Conservation (phyloP, 768 basidiomycete genomes). For the Filobasidium wieringae region DNA sequence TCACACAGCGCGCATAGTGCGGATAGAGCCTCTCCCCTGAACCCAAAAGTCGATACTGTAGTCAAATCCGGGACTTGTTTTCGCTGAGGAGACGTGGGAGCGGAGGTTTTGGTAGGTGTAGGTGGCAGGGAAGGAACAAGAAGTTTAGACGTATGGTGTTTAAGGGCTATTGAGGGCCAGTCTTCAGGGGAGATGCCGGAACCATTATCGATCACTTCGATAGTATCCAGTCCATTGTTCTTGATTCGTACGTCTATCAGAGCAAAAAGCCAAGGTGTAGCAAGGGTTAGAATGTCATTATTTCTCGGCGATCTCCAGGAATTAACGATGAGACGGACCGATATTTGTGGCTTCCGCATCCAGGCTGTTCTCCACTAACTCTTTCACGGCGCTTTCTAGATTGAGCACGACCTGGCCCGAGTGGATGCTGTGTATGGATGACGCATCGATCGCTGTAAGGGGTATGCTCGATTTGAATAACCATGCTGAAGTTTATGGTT, state of each 20-base stretch:
- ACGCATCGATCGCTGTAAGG: slow-evolving; percentile 53
- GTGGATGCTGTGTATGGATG: slow-evolving; percentile 75
- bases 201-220: slow-evolving; percentile 91
- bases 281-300: neutral
- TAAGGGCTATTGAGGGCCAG: slow-evolving; percentile 59
- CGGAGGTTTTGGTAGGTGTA: neutral
- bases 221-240: slow-evolving; percentile 63
- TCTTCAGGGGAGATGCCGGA: slow-evolving; percentile 67
- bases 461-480: too few relatives aligned
- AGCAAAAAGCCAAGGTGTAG: neutral
- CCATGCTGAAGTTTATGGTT: too few relatives aligned
- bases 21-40: slow-evolving; percentile 89
- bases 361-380: slow-evolving; percentile 88
- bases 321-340: slow-evolving; percentile 43
- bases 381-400: slow-evolving; percentile 86
- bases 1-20: slow-evolving; percentile 79
- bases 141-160: slow-evolving; percentile 90
- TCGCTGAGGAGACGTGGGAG: neutral
- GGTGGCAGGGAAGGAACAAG: slow-evolving; percentile 7
- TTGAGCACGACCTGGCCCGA: slow-evolving; percentile 93
- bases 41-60: slow-evolving; percentile 71
- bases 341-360: slow-evolving; percentile 82
- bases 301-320: neutral
- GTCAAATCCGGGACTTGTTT: slow-evolving; percentile 50
- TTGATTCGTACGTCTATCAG: slow-evolving; percentile 76